Evolutionary conservation across 441 rosid species (phyloP), one percentile per base, ranked within the genome.

Genomic region (Geranium incanum): DNA sequence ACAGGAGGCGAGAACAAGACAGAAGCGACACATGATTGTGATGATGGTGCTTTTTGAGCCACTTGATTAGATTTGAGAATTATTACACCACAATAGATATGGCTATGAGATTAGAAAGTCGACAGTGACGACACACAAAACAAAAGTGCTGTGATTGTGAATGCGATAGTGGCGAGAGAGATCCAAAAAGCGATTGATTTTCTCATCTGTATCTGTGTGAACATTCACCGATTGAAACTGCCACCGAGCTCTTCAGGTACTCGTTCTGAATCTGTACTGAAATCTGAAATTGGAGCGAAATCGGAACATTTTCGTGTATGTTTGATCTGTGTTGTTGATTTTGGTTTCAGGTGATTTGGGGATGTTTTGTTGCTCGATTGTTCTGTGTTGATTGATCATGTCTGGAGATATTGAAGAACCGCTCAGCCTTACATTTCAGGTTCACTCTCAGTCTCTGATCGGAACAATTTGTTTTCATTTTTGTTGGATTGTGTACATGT

Each of bases 321-420:
- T 65, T 12, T 69, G 33, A 37, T 13, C 33, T 28, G 33, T 28
- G 33, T 28, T 43, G 69, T 71, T 68, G 37, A n/a, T 52, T 68
- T 59, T 55, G 18, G 12, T 45, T 6, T 41, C 81, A 69, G 75
- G 78, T 75, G 43, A 69, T 64, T 62, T n/a, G 37, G 33, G 39
- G 62, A 66, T 75, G 63, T 8, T 67, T 41, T 15, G 36, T 28
- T 28, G 33, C 33, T 28, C 33, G 33, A 28, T 28, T 28, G 33
- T 28, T 28, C 33, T 28, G 33, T 1, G 16, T 72, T 74, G 73
- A 72, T 74, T 68, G 73, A 64, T 67, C 71, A 89, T 88, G 96
- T 86, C 90, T 67, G 87, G 86, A 68, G 88, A 89, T 73, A 74
- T 84, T 74, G 86, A 86, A 80, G 90, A 89, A 9, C 84, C 91